Conservation (phyloP, 1,139 yeast species). For the Protomyces gravidus region DNA sequence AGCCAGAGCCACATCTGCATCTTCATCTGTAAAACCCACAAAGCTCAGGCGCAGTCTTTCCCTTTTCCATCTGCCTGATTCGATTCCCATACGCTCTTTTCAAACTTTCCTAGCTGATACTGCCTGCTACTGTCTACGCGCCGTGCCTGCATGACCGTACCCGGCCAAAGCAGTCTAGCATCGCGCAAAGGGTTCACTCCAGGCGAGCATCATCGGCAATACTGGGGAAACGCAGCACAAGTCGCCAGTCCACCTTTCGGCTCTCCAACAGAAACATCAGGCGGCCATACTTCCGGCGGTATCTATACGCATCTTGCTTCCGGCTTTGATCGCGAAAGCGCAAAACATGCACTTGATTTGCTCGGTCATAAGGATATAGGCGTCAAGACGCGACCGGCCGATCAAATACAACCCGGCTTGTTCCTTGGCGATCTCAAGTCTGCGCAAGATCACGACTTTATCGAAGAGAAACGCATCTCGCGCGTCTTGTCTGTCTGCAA, state of each 20-base stretch:
- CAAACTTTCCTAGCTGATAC: too few relatives aligned
- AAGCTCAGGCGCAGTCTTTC: too few relatives aligned
- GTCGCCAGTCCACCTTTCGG: conserved; percentile 1
- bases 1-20: too few relatives aligned
- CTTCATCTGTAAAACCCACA: too few relatives aligned
- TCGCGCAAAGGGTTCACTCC: too few relatives aligned
- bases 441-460: neutral
- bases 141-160: too few relatives aligned
- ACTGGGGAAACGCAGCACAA: neutral
- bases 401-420: conserved; percentile 24
- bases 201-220: neutral
- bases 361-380: conserved; percentile 9
- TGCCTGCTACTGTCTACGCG: too few relatives aligned
- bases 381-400: conserved; percentile 17
- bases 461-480: conserved; percentile 6
- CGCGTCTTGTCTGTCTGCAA: conserved; percentile 19
- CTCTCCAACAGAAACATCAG: neutral
- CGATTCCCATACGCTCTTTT: too few relatives aligned
- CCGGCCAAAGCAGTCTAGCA: too few relatives aligned
- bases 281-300: conserved; percentile 1
- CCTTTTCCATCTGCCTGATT: too few relatives aligned
- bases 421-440: conserved; percentile 21
- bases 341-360: conserved; percentile 13
- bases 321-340: conserved; percentile 7
- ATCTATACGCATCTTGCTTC: neutral